A percentile compares a stretch with the other conserved stretches of the same genome.
Evolutionary conservation across 1,284 basidiomycete species (phyloP).

Genomic region (Taiwanofungus camphoratus): DNA sequence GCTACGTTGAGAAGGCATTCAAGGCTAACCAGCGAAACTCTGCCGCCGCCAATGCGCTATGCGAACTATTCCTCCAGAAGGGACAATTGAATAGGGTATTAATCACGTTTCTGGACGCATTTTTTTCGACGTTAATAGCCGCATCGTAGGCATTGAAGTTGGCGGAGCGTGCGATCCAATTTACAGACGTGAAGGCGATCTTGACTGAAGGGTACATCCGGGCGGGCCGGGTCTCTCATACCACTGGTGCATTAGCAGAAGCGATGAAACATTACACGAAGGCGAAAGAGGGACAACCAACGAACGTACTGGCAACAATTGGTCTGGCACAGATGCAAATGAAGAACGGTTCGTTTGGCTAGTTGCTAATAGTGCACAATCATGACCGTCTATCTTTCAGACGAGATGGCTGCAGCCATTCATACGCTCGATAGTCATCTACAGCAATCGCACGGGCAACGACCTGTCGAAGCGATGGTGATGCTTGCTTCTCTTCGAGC

Average conservation of each 20-base stretch:
- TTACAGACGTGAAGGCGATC: conserved; percentile 78
- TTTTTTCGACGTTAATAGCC: background rate
- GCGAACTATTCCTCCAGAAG: conserved; percentile 68
- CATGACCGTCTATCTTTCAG: conserved; percentile 32
- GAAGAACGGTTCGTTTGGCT: conserved; percentile 53
- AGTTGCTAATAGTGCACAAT: background rate
- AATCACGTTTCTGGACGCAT: conserved; percentile 1
- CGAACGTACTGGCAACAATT: conserved; percentile 73
- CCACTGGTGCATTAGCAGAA: conserved; percentile 52
- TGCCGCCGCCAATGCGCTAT: conserved; percentile 72
- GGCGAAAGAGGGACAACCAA: conserved; percentile 49
- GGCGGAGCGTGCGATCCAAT: conserved; percentile 89
- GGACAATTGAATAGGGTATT: conserved; percentile 49
- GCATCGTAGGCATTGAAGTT: conserved; percentile 72
- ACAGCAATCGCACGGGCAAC: conserved; percentile 52
- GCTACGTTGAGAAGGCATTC: conserved; percentile 67
- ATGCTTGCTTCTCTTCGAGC: conserved; percentile 85
- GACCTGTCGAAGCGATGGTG: conserved; percentile 76
- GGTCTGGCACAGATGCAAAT: conserved; percentile 85
- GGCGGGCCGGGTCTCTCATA: conserved; percentile 75
- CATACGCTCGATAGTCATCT: conserved; percentile 83
- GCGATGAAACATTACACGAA: conserved; percentile 72
- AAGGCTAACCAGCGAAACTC: conserved; percentile 72
- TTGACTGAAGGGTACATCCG: conserved; percentile 77
- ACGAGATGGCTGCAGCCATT: conserved; percentile 74